Evolutionary conservation across 768 basidiomycete species (phyloP).

Genomic region (Imleria badia): DNA sequence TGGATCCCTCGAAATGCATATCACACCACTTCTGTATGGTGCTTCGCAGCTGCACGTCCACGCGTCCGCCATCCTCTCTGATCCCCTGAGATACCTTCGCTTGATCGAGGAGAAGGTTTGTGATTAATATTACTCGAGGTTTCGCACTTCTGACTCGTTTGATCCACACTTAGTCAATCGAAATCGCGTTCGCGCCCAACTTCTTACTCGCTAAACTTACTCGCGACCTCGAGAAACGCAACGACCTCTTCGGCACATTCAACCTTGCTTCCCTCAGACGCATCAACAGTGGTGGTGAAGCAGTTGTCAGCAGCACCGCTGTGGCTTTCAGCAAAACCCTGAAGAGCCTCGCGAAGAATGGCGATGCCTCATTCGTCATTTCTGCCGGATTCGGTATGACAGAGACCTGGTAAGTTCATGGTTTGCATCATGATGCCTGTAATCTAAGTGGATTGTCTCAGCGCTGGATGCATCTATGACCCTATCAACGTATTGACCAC

Average conservation of each 20-base stretch:
- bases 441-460: background rate
- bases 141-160: background rate
- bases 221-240: slow-evolving; percentile 31
- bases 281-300: slow-evolving; percentile 44
- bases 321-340: slow-evolving; percentile 37
- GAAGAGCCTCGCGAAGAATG: slow-evolving; percentile 23
- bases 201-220: slow-evolving; percentile 41
- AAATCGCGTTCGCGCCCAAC: slow-evolving; percentile 40
- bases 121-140: slow-evolving; percentile 8
- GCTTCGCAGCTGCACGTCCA: slow-evolving; percentile 25
- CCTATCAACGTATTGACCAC: slow-evolving; percentile 23
- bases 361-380: slow-evolving; percentile 35
- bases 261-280: slow-evolving; percentile 35
- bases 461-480: slow-evolving; percentile 44
- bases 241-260: slow-evolving; percentile 26
- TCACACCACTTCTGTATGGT: slow-evolving; percentile 37
- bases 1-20: slow-evolving; percentile 42
- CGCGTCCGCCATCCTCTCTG: slow-evolving; percentile 25
- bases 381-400: slow-evolving; percentile 38
- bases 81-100: slow-evolving; percentile 22
- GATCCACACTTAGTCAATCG: slow-evolving; percentile 26
- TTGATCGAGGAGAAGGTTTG: slow-evolving; percentile 38
- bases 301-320: slow-evolving; percentile 40
- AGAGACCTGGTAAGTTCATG: slow-evolving; percentile 36
- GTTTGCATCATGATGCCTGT: background rate